phyloP scores from a whole-genome alignment of 352 stramenopile species.

The Pythium myriotylum region DNA sequence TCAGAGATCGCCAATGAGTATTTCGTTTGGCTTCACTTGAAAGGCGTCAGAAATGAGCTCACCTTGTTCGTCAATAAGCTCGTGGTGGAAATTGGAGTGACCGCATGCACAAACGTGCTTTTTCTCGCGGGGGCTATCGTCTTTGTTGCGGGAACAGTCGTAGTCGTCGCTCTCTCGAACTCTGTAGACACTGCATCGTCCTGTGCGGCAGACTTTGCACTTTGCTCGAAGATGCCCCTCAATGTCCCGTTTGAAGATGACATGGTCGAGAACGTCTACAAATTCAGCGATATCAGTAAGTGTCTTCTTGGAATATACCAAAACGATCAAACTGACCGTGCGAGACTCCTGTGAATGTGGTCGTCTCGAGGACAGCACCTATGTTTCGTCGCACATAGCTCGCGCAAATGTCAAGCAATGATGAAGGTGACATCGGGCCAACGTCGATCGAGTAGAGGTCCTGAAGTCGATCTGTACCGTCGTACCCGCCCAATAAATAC shows the following conservation, averaged over 20 bases:
- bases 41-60: constrained; percentile 5
- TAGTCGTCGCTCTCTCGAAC: constrained; percentile 36
- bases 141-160: constrained; percentile 23
- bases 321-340: constrained; percentile 32
- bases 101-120: constrained; percentile 63
- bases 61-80: constrained; percentile 78
- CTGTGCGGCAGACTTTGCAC: constrained; percentile 72
- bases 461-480: constrained; percentile 81
- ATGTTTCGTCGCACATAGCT: constrained; percentile 73
- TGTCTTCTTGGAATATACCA: background rate
- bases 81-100: constrained; percentile 75
- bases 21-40: background rate
- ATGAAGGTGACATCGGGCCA: constrained; percentile 69
- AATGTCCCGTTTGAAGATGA: constrained; percentile 76
- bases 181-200: constrained; percentile 73
- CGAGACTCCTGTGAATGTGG: constrained; percentile 79
- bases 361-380: constrained; percentile 59
- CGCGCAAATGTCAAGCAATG: constrained; percentile 71
- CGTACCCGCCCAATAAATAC: constrained; percentile 87
- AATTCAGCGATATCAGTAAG: constrained; percentile 3
- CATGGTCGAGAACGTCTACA: constrained; percentile 72
- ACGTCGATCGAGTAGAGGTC: constrained; percentile 88
- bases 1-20: background rate
- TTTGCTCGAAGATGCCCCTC: constrained; percentile 67
- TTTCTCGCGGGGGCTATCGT: constrained; percentile 30